Evolutionary conservation across 768 basidiomycete genomes (phyloP), one percentile per base, ranked within the genome.

Genomic region (Strobilomyces dryophilus): DNA sequence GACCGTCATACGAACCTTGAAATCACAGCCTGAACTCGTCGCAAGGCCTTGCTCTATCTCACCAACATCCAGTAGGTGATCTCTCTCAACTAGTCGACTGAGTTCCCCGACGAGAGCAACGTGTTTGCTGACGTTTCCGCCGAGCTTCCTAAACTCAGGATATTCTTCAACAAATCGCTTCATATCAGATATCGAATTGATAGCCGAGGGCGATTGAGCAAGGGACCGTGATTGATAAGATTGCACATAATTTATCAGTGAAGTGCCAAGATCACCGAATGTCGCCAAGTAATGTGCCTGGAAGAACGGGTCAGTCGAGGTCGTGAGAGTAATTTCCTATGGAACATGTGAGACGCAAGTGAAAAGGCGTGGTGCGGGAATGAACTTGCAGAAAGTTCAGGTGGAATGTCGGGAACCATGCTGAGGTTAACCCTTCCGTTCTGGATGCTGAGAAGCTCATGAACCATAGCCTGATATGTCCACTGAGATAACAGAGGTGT

Each of bases 391-490:
- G 85, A 81, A 50, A 98, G 76, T 68, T 99, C 97, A 26, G 89
- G 84, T 45, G 79, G 74, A 41, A 94, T 87, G 59, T 92, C 94
- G 14, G 92, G 92, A 34, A 95, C 92, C 55, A 82, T 73, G 56
- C 80, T 82, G 42, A 95, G 71, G 64, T 92, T 85, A 4, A 98
- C 94, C 53, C 97, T 80, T 18, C 95, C 95, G 65, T 98, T 98
- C 56, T 89, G 85, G 43, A 99, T 97, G 2, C 90, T 88, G 8
- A 98, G 72, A 14, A 97, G 76, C 67, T 98, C 97, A 63, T 99
- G 97, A 0, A 98, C 97, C 95, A 98, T 98, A 1, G 95, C 97
- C 68, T 98, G 95, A 72, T 98, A 98, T 24, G 97, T 98, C 97
- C 97, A 98, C 70, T 98, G 97, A 3, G 92, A 92, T 29, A 98